Conservation (phyloP, 257 asterid species). For the Ophiorrhiza pumila region DNA sequence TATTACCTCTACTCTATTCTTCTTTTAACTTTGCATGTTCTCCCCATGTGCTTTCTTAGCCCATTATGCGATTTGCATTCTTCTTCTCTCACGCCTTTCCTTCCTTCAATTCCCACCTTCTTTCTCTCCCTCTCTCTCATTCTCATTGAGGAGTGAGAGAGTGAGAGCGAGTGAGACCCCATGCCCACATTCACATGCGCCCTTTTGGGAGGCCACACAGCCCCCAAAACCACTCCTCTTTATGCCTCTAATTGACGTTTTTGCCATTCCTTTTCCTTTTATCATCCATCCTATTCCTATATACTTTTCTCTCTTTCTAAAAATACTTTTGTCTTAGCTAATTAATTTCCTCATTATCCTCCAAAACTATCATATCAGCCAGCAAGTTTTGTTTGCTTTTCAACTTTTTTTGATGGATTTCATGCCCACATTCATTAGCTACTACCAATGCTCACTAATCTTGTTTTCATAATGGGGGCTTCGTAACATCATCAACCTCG, state of each 20-base stretch:
- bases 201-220: conserved; percentile 48
- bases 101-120: conserved; percentile 2
- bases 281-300: conserved; percentile 6
- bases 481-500: not conserved
- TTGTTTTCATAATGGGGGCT: not conserved
- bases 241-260: conserved; percentile 19
- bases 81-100: not conserved
- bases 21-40: conserved; percentile 44
- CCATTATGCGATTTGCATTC: conserved; percentile 15
- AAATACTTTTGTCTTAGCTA: too few species aligned
- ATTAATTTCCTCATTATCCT: conserved; percentile 30
- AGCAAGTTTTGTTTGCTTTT: not conserved
- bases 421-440: conserved; percentile 1
- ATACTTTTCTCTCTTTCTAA: conserved; percentile 16
- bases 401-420: conserved; percentile 20
- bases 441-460: not conserved
- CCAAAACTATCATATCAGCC: conserved; percentile 18
- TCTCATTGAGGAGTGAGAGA: not conserved
- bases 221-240: conserved; percentile 16
- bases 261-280: conserved; percentile 24
- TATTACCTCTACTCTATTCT: not conserved
- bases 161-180: too few species aligned
- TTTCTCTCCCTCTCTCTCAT: not conserved
- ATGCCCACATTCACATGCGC: conserved; percentile 58
- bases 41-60: conserved; percentile 47